phyloP scores from a whole-genome alignment of 1,139 yeast genomes.

The Lodderomyces beijingensis region DNA sequence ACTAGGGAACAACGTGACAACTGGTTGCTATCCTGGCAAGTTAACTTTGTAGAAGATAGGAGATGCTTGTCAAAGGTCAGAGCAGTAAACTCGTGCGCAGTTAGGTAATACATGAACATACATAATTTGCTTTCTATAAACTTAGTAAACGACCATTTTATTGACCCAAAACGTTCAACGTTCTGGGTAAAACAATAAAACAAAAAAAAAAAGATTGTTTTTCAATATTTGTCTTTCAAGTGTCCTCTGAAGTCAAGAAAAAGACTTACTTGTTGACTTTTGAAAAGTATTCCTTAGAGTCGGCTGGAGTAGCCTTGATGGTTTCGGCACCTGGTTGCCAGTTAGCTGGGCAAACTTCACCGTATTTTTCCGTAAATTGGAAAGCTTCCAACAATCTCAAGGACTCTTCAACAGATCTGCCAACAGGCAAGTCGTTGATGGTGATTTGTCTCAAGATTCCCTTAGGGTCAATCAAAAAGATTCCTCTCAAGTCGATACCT shows the following conservation, averaged over 20 bases:
- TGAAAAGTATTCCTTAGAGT: slow-evolving; percentile 78
- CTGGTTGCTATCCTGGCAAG: too few species aligned
- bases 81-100: too few species aligned
- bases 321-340: slow-evolving; percentile 97
- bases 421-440: slow-evolving; percentile 97
- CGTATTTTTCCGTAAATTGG: slow-evolving; percentile 97
- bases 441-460: slow-evolving; percentile 94
- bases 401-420: slow-evolving; percentile 97
- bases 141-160: too few species aligned
- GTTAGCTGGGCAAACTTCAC: slow-evolving; percentile 99
- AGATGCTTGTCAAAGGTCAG: too few species aligned
- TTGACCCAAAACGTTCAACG: too few species aligned
- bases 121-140: too few species aligned
- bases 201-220: too few species aligned
- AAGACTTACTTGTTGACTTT: slow-evolving; percentile 39
- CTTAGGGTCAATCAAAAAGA: slow-evolving; percentile 94
- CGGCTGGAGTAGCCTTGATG: slow-evolving; percentile 81
- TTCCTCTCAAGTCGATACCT: slow-evolving; percentile 96
- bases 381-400: slow-evolving; percentile 96
- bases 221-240: too few species aligned
- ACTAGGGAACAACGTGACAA: too few species aligned
- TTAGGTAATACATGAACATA: too few species aligned
- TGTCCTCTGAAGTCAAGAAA: slow-evolving; percentile 1
- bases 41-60: too few species aligned
- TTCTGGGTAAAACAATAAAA: too few species aligned